Evolutionary conservation across 306 rosid species (phyloP).

Genomic region (Fragaria ananassa): DNA sequence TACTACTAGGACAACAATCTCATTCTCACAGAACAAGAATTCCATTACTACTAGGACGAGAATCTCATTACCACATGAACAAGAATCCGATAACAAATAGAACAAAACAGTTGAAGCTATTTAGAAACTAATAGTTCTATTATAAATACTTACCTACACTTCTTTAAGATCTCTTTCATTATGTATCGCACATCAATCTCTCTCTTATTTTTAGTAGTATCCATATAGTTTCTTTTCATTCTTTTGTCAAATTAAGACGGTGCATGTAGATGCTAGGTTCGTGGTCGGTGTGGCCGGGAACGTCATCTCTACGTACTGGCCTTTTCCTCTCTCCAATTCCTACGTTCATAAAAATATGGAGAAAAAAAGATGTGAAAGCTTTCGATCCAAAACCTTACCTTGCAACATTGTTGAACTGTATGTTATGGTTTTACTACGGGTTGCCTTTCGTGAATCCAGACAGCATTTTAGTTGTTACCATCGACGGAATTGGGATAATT

Average conservation of each 20-base stretch:
- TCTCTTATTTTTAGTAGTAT: not conserved
- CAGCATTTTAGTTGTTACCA: slow-evolving; percentile 55
- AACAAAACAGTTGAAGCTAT: not conserved
- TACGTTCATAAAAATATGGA: not conserved
- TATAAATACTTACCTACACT: slow-evolving; percentile 17
- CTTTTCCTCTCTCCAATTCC: not conserved
- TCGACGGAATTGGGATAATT: slow-evolving; percentile 56
- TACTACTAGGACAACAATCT: too few species aligned
- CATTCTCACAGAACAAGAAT: too few species aligned
- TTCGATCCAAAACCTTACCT: slow-evolving; percentile 17
- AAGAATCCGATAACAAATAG: not conserved
- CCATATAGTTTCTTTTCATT: not conserved
- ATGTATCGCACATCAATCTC: not conserved
- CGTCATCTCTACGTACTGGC: not conserved
- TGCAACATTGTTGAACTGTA: slow-evolving; percentile 60
- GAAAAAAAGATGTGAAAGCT: not conserved
- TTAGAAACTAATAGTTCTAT: not conserved
- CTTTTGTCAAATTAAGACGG: slow-evolving; percentile 30
- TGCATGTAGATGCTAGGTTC: not conserved
- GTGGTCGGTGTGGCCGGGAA: not conserved
- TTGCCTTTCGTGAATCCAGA: slow-evolving; percentile 68
- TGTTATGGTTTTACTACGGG: slow-evolving; percentile 62
- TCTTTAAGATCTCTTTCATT: too few species aligned
- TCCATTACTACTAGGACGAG: too few species aligned
- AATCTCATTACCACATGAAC: not conserved